Base-by-base conservation (phyloP, 495 filamentous ascomycete species). In the Trichoderma reesei region DNA sequence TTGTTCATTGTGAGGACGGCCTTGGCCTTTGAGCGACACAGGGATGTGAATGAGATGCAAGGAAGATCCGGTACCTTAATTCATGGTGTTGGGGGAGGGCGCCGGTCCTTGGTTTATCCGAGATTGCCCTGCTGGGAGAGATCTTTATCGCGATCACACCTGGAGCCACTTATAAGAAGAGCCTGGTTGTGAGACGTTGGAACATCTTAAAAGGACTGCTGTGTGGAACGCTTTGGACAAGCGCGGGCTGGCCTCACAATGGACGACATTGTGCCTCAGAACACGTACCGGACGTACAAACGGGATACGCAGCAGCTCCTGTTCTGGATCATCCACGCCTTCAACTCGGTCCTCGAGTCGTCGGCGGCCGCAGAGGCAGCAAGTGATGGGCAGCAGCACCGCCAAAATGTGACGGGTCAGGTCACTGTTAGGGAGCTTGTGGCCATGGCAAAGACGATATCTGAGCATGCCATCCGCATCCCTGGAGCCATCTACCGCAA, bases 1-100 rank as follows among this genome's bases (percentile, higher is more conserved):
- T 73, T 74, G 31, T 73, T 68, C 67, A 71, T 73, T 62, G 65
- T 63, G 54, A 26, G 26, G 51, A 18, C 41, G 3, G 46, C 36
- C 41, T 64, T 41, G 59, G 36, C 36, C 46, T 59, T 26, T 34
- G 63, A 56, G 51, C 3, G 3, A 14, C 51, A 10, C 31, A 16
- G 14, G 20, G 26, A 56, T 56, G 31, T 26, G 26, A 26, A 26
- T 26, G 20, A 34, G 31, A 11, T 56, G 51, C 26, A 56, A 56
- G 51, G 26, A 26, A 26, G 26, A 26, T 26, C 26, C 26, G 26
- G 26, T 26, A 26, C 1, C 26, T 1, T 26, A 1, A 34, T 10
- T 56, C 8, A 13, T 13, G 14, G 7, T 20, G 20, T 36, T 26
- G 51, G 26, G 31, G 51, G 34, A 56, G 34, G 34, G 51, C 2